These are phyloP conservation scores for Aspergillus hancockii DNA, from an alignment of 495 filamentous ascomycete species.

Conservation along the genomic window DNA sequence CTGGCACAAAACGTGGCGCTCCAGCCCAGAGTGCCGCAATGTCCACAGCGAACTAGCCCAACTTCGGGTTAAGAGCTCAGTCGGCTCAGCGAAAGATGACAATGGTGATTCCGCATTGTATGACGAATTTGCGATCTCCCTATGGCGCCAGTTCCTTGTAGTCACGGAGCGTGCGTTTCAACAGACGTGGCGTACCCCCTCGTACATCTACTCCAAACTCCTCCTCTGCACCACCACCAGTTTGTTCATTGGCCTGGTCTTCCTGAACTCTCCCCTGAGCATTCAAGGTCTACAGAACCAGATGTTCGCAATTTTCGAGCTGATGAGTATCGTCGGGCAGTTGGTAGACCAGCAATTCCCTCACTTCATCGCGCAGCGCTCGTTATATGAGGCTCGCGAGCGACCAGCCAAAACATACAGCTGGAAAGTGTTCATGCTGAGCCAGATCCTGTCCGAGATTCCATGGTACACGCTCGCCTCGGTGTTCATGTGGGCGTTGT, in stretches of 20 bases:
- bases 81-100: slow-evolving; percentile 43
- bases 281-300: slow-evolving; percentile 81
- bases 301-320: slow-evolving; percentile 79
- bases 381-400: slow-evolving; percentile 77
- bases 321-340: slow-evolving; percentile 71
- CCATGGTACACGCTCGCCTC: slow-evolving; percentile 48
- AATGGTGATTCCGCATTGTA: slow-evolving; percentile 6
- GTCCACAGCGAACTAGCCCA: slow-evolving; percentile 53
- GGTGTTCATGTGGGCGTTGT: no score
- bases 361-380: slow-evolving; percentile 60
- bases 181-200: slow-evolving; percentile 54
- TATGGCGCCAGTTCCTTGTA: slow-evolving; percentile 43
- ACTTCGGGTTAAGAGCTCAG: slow-evolving; percentile 42
- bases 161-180: slow-evolving; percentile 39
- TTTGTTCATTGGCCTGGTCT: slow-evolving; percentile 88
- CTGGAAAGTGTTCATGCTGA: slow-evolving; percentile 71
- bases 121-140: slow-evolving; percentile 32
- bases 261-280: slow-evolving; percentile 57
- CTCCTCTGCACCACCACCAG: slow-evolving; percentile 51
- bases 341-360: slow-evolving; percentile 74
- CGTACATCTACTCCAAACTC: slow-evolving; percentile 53
- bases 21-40: slow-evolving; percentile 61
- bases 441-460: slow-evolving; percentile 64
- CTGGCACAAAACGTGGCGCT: slow-evolving; percentile 74
- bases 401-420: slow-evolving; percentile 74